Base-by-base conservation (phyloP, 164 flowering plant species). In the Aristolochia californica region DNA sequence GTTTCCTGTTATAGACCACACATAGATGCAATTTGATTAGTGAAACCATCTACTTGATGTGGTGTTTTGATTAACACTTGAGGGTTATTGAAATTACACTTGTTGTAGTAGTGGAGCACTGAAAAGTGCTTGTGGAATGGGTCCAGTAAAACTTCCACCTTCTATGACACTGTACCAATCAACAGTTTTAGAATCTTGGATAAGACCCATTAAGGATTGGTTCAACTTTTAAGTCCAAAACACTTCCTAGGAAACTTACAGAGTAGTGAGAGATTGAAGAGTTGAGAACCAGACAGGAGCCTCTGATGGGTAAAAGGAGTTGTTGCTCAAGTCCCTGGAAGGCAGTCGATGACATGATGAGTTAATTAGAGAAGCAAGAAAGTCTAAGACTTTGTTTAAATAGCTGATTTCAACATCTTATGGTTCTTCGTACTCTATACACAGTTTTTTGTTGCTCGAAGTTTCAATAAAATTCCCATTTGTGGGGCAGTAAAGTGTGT, bases 271-370 rank as follows among this genome's bases (percentile, higher is more conserved):
- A 22, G 96, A 78, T 28, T 66, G 57, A 69, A 83, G 56, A 30
- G 78, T 84, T 53, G 95, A 78, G 74, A 94, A 83, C 99, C 99
- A 94, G 43, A 48, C 53, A 8, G 99, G 99, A 69, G 86, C 83
- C 52, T 63, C 77, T 26, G 97, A 75, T 60, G 68, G 45, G 22
- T 63, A 76, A 65, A 94, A 94, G 11, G 75, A 70, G 61, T 94
- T 90, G 77, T 80, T 80, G 74, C 99, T 88, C 57, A 94, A 71
- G 76, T 94, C 99, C 70, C 97, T 94, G 75, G 22, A 34, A 48
- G 40, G 10, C 34, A 94, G 88, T 79, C 43, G 70, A 76, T 15
- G 70, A 65, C 60, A 94, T 85, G 67, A 60, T 88, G 76, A 75
- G 93, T 87, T 78, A 59, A 69, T 65, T 17, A 55, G 43, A 55